Evolutionary conservation across 208 protist genomes (phyloP).

Genomic region (Herpetomonas tarakana): DNA sequence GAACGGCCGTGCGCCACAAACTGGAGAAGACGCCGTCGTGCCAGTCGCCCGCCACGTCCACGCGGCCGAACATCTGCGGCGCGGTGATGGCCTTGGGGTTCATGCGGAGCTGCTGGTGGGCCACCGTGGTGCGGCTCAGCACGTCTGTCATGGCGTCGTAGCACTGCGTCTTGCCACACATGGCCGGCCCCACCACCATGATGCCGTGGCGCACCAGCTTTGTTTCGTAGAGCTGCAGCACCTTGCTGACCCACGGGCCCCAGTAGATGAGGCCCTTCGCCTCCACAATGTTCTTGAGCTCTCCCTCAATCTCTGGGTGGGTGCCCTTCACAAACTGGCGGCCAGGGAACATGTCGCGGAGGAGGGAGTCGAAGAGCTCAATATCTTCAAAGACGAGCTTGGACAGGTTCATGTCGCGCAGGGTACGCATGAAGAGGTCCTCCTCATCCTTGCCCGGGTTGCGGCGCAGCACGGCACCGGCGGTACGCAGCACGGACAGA

Average conservation of each 20-base stretch:
- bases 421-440: slow-evolving; percentile 95
- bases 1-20: slow-evolving; percentile 88
- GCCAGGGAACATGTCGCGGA: slow-evolving; percentile 93
- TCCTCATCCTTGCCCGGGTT: slow-evolving; percentile 91
- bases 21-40: slow-evolving; percentile 95
- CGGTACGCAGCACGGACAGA: slow-evolving; percentile 96
- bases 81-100: slow-evolving; percentile 96
- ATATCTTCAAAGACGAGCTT: slow-evolving; percentile 98
- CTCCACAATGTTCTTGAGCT: slow-evolving; percentile 84
- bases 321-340: slow-evolving; percentile 90
- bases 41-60: slow-evolving; percentile 95
- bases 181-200: slow-evolving; percentile 93
- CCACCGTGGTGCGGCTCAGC: slow-evolving; percentile 79
- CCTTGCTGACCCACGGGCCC: slow-evolving; percentile 89
- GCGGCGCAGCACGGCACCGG: slow-evolving; percentile 86
- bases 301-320: slow-evolving; percentile 90
- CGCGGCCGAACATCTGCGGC: slow-evolving; percentile 95
- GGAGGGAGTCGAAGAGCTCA: slow-evolving; percentile 95
- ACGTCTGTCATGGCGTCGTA: slow-evolving; percentile 91
- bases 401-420: slow-evolving; percentile 98
- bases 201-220: slow-evolving; percentile 95
- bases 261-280: slow-evolving; percentile 86
- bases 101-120: slow-evolving; percentile 92
- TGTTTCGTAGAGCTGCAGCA: slow-evolving; percentile 95
- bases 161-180: slow-evolving; percentile 94